Evolutionary conservation across 2,329 filamentous ascomycete genomes (phyloP), one percentile per base, ranked within the genome.

Genomic region (Phialophora tarda): DNA sequence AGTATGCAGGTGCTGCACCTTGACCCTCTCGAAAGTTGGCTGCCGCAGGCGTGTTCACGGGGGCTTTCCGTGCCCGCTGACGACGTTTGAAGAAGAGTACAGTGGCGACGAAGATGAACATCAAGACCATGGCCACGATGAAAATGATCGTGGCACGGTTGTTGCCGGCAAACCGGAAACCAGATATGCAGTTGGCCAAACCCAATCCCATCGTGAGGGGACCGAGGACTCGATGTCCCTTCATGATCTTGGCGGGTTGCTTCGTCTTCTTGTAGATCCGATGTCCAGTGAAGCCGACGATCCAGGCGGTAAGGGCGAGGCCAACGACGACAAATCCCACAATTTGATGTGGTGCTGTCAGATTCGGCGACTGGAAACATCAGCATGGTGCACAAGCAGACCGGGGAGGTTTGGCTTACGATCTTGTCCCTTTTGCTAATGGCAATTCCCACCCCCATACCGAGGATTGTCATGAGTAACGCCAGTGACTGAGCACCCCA

Each of bases 201-300:
- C 85, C 87, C 3, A 87, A 72, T 10, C 82, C 73, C 23, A 89
- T 79, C 41, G 86, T 78, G 3, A 82, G 54, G 14, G 86, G 82
- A 2, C 87, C 87, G 2, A 87, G 77, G 82, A 86, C 86, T 23
- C 85, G 76, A 75, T 89, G 87, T 26, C 84, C 77, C 21, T 78
- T 82, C 60, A 72, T 73, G 38, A 86, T 79, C 69, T 81, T 80
- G 28, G 85, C 85, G 1, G 83, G 76, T 24, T 79, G 66, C 63
- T 82, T 77, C 2, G 83, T 85, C 74, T 80, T 78, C 71, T 82
- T 83, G 74, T 80, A 86, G 44, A 83, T 78, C 55, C 80, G 78
- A 71, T 88, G 86, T 70, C 88, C 84, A 63, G 86, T 69, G 68
- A 84, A 79, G 30, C 87, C 87, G 14, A 89, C 74, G 1, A 78